phyloP scores from a whole-genome alignment of 75 land plant species.

The Gnetum montanum region DNA sequence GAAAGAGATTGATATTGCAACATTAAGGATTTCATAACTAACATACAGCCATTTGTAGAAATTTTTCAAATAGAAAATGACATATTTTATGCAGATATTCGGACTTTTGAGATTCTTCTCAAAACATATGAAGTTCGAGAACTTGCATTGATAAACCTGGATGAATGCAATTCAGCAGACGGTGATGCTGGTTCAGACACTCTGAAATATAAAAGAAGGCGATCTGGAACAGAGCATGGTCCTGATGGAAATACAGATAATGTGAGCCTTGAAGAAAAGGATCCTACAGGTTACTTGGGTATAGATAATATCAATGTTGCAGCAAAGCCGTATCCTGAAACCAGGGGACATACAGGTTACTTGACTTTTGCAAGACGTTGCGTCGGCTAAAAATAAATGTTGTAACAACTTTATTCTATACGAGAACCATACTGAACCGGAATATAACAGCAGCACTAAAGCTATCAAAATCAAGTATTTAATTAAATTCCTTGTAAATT shows the following conservation, averaged over 20 bases:
- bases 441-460: no score
- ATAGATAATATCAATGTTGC: slow-evolving; percentile 9
- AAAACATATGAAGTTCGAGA: slow-evolving; percentile 73
- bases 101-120: slow-evolving; percentile 89
- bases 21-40: background rate
- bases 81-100: slow-evolving; percentile 43
- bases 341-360: slow-evolving; percentile 96
- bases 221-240: slow-evolving; percentile 20
- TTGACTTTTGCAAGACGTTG: slow-evolving; percentile 81
- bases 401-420: no score
- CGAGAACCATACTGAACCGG: no score
- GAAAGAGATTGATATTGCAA: background rate
- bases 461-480: no score
- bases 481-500: no score
- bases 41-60: background rate
- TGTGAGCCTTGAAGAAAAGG: slow-evolving; percentile 6
- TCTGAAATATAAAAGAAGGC: slow-evolving; percentile 39
- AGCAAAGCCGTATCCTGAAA: slow-evolving; percentile 48
- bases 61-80: background rate
- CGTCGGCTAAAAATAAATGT: no score
- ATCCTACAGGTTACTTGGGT: background rate
- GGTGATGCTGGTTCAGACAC: slow-evolving; percentile 5
- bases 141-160: slow-evolving; percentile 15
- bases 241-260: slow-evolving; percentile 10
- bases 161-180: slow-evolving; percentile 4